phyloP scores from a whole-genome alignment of 306 rosid genomes.

The Cicer bijugum region DNA sequence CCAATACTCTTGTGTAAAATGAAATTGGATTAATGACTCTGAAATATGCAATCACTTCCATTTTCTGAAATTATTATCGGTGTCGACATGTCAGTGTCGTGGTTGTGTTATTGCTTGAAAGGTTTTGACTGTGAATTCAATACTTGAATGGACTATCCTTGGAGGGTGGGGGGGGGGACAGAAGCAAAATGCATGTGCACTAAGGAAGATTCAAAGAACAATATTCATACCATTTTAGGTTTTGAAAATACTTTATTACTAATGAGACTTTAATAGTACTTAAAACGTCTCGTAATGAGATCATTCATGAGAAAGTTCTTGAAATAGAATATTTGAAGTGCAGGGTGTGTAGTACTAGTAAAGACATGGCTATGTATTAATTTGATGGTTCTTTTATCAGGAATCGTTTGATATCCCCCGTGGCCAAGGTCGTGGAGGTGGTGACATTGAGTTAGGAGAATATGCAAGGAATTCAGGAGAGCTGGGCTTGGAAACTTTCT shows the following conservation, averaged over 20 bases:
- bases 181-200: conserved; percentile 9
- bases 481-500: conserved; percentile 72
- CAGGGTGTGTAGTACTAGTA: not conserved
- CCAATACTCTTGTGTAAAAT: conserved; percentile 3
- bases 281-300: conserved; percentile 3
- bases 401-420: conserved; percentile 88
- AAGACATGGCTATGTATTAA: conserved; percentile 24
- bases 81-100: not conserved
- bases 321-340: not conserved
- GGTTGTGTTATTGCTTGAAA: not conserved
- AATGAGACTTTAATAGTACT: not conserved
- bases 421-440: conserved; percentile 61
- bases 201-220: conserved; percentile 9
- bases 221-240: not conserved
- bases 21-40: not conserved
- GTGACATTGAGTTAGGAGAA: conserved; percentile 79
- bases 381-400: conserved; percentile 53
- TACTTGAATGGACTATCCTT: conserved; percentile 5
- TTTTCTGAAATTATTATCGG: not conserved
- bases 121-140: conserved; percentile 4
- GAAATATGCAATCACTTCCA: not conserved
- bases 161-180: not conserved
- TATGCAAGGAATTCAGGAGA: conserved; percentile 67
- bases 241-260: not conserved
- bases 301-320: conserved; percentile 11